Evolutionary conservation across 2,329 filamentous ascomycete species (phyloP), one percentile per base, ranked within the genome.

Genomic region (Parafenestella ontariensis): DNA sequence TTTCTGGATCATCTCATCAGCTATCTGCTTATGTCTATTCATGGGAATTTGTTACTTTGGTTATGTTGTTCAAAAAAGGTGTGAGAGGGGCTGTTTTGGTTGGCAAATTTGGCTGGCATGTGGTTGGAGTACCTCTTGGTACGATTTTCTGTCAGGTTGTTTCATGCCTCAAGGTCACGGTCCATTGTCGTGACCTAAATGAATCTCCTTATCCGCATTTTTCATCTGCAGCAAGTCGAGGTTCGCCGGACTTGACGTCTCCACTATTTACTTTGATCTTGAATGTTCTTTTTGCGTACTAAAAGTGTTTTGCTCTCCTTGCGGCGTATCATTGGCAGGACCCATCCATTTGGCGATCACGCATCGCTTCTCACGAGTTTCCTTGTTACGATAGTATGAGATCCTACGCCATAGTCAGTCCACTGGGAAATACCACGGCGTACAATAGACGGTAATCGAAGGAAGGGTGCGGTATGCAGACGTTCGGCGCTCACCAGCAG

Each of bases 21-120:
- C 65, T 67, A 68, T 68, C 56, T 70, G 62, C 62, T 63, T 56
- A 68, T 68, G 65, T 71, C 60, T 67, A 64, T 64, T 63, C 56
- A 64, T 54, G 61, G 62, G 63, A 55, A 64, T 50, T 61, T 66
- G 62, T 70, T 62, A 56, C 51, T 55, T 66, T 61, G 51, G 55
- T 65, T 51, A 53, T 55, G 58, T 62, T 63, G 55, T 61, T 49
- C 54, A 60, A 72, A 68, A 72, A 65, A 59, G 49, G 59, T 59
- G 55, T 49, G 59, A 56, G 58, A 57, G 56, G 52, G 49, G 60
- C 59, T 50, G 56, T 59, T 44, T 26, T 34, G 24, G 31, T 55
- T 58, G 49, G 46, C 56, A 59, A 39, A 46, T 36, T 49, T 49
- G 61, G 60, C 58, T 58, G 54, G 62, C 53, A 55, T 60, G 53